Conservation (phyloP, 352 stramenopile species). For the Globisporangium recalcitrans region DNA sequence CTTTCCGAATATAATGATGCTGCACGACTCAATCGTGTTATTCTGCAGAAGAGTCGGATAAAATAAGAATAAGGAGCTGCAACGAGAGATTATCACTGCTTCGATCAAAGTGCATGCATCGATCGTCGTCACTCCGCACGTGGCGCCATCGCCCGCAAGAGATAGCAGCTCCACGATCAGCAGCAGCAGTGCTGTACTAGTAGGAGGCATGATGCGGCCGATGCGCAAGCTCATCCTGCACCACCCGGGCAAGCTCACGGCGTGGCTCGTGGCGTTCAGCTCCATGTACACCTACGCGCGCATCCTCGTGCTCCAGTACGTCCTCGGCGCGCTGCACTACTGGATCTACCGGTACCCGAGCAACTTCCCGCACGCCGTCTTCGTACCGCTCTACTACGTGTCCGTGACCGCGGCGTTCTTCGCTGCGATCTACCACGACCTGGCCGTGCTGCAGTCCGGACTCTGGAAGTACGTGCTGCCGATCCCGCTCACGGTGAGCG, state of each 20-base stretch:
- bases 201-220: conserved; percentile 15
- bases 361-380: conserved; percentile 51
- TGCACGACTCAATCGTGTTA: too few relatives aligned
- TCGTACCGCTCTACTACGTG: conserved; percentile 51
- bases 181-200: neutral
- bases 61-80: too few relatives aligned
- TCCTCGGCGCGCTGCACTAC: conserved; percentile 39
- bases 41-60: neutral
- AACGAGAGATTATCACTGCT: too few relatives aligned
- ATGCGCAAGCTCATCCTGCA: conserved; percentile 58
- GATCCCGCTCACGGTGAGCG: conserved; percentile 53
- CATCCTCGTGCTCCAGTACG: conserved; percentile 55
- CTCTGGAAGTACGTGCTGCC: conserved; percentile 64
- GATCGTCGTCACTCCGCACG: conserved; percentile 2
- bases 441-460: conserved; percentile 19
- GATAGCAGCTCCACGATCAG: neutral
- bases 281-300: conserved; percentile 65
- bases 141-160: neutral
- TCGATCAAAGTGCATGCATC: neutral
- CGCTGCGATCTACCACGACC: conserved; percentile 42
- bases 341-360: conserved; percentile 47
- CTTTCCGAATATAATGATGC: too few relatives aligned
- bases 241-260: conserved; percentile 49
- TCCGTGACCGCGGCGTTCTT: conserved; percentile 30
- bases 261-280: conserved; percentile 43